phyloP scores from a whole-genome alignment of 768 basidiomycete genomes.

The Kwoniella botswanensis region DNA sequence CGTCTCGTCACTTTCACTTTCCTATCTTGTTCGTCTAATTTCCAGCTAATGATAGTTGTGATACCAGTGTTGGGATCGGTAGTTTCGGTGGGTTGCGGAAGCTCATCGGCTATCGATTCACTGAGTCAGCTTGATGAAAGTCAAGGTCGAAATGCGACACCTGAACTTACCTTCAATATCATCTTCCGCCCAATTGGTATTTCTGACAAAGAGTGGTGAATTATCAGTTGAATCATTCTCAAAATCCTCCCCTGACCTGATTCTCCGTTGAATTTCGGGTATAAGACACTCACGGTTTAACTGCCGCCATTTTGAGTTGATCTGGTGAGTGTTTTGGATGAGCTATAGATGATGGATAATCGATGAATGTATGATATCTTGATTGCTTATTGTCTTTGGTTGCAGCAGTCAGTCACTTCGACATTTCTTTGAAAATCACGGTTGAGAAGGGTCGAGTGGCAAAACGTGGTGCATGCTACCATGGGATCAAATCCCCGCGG shows the following conservation, averaged over 20 bases:
- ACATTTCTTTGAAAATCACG: neutral
- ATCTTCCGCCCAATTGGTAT: slow-evolving; percentile 51
- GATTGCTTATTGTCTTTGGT: slow-evolving; percentile 3
- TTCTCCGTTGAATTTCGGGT: neutral
- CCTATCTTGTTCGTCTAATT: slow-evolving; percentile 87
- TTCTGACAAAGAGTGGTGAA: neutral
- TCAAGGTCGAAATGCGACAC: too few relatives aligned
- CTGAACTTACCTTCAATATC: slow-evolving; percentile 32
- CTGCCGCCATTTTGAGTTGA: slow-evolving; percentile 28
- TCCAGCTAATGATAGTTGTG: slow-evolving; percentile 80
- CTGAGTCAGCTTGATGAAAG: neutral
- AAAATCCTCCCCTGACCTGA: neutral
- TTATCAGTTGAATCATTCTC: neutral
- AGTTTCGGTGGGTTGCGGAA: slow-evolving; percentile 66
- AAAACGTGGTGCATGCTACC: neutral
- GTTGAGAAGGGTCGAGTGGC: neutral
- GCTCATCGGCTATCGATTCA: slow-evolving; percentile 27
- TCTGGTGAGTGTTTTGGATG: neutral
- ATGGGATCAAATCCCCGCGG: slow-evolving; percentile 3
- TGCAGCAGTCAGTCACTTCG: neutral
- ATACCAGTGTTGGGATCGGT: slow-evolving; percentile 78
- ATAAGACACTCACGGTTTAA: slow-evolving; percentile 24
- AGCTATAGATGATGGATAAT: neutral
- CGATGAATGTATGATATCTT: neutral
- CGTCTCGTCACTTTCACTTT: slow-evolving; percentile 92